Evolutionary conservation across 306 rosid genomes (phyloP).

Genomic region (Fragaria ananassa): DNA sequence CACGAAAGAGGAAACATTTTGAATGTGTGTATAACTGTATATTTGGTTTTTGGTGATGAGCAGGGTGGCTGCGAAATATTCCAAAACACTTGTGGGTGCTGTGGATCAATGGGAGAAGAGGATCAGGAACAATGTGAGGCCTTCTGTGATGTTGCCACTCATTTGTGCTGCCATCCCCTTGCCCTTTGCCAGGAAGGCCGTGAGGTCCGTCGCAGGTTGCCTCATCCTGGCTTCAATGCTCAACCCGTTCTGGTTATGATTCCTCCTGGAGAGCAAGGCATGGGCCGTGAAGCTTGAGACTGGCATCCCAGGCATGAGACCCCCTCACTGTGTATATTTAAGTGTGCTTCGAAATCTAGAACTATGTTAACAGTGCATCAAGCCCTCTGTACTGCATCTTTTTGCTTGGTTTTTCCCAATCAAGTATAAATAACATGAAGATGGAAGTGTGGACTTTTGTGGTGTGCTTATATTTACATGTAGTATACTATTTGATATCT

Average conservation of each 20-base stretch:
- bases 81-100: conserved; percentile 81
- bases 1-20: neutral
- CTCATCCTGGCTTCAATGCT: conserved; percentile 86
- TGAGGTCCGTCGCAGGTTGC: conserved; percentile 82
- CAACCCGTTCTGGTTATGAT: conserved; percentile 77
- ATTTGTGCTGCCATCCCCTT: conserved; percentile 76
- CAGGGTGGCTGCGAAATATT: conserved; percentile 81
- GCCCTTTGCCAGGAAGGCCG: conserved; percentile 99
- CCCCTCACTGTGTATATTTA: conserved; percentile 16
- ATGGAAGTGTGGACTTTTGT: conserved; percentile 9
- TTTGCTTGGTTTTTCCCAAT: neutral
- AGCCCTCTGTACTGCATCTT: conserved; percentile 5
- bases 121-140: conserved; percentile 75
- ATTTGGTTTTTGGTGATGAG: conserved; percentile 22
- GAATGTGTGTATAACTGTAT: neutral
- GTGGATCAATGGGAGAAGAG: conserved; percentile 64
- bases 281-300: conserved; percentile 69
- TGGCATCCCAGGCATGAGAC: conserved; percentile 5
- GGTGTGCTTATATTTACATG: conserved; percentile 4
- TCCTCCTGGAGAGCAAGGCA: conserved; percentile 80
- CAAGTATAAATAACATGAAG: conserved; percentile 13
- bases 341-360: conserved; percentile 1
- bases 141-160: conserved; percentile 75
- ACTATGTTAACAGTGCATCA: conserved; percentile 5
- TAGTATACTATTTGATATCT: neutral